Conservation (phyloP, 2,329 filamentous ascomycete species). For the Aspergillus sp. region DNA sequence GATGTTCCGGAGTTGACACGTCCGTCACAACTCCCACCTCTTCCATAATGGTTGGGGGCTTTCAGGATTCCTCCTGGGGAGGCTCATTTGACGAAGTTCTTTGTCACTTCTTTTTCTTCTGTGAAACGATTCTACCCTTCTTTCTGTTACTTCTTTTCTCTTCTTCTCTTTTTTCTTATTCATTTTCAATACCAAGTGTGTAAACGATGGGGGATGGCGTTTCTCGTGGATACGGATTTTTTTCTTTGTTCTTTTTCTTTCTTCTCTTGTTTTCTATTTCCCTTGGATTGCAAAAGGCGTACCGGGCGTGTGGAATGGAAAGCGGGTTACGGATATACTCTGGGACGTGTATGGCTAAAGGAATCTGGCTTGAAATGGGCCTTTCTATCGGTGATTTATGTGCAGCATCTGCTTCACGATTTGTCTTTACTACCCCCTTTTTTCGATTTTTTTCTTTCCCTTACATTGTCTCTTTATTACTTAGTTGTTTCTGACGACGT, state of each 20-base stretch:
- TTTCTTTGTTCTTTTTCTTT: conserved; percentile 11
- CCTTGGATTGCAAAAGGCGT: conserved; percentile 18
- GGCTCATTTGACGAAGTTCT: neutral
- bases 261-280: conserved; percentile 9
- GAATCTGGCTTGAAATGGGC: neutral
- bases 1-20: conserved; percentile 29
- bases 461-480: neutral
- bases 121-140: conserved; percentile 11
- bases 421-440: conserved; percentile 21
- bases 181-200: conserved; percentile 5
- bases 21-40: conserved; percentile 27
- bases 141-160: neutral
- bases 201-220: conserved; percentile 27
- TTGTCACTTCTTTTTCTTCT: neutral
- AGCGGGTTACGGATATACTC: conserved; percentile 24
- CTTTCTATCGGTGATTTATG: conserved; percentile 7
- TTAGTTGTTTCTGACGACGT: neutral
- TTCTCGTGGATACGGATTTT: conserved; percentile 15
- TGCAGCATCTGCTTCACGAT: conserved; percentile 25
- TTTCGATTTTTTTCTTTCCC: conserved; percentile 11
- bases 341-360: conserved; percentile 11
- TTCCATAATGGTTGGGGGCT: conserved; percentile 18
- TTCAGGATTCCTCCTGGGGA: neutral
- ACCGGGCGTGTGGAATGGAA: conserved; percentile 19
- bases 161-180: conserved; percentile 10